These are phyloP conservation scores for Saturnispora serradocipensis DNA, from an alignment of 805 yeast species.

Conservation along the genomic window DNA sequence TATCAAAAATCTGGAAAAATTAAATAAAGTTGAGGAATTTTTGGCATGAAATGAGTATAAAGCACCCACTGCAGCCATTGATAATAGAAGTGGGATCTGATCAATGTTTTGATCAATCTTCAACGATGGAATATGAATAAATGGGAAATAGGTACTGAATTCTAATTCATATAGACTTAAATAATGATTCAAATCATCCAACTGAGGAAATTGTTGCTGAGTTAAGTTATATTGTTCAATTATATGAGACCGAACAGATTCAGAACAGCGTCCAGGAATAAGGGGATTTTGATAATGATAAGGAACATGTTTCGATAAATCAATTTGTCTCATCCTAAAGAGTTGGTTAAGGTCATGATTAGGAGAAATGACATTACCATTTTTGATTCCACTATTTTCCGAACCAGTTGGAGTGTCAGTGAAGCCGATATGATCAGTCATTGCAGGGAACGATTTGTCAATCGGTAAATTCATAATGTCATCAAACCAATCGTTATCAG, in stretches of 20 bases:
- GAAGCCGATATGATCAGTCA: slow-evolving; percentile 54
- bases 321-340: slow-evolving; percentile 59
- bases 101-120: slow-evolving; percentile 39
- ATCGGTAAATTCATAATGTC: slow-evolving; percentile 63
- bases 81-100: slow-evolving; percentile 56
- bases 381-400: slow-evolving; percentile 20
- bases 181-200: slow-evolving; percentile 69
- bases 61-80: slow-evolving; percentile 87
- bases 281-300: slow-evolving; percentile 23
- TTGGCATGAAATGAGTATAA: slow-evolving; percentile 72
- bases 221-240: slow-evolving; percentile 43
- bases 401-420: slow-evolving; percentile 29
- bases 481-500: slow-evolving; percentile 51
- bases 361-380: slow-evolving; percentile 7
- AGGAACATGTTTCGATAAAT: slow-evolving; percentile 44
- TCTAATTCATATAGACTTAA: slow-evolving; percentile 65
- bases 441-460: slow-evolving; percentile 45
- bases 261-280: slow-evolving; percentile 34
- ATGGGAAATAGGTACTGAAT: slow-evolving; percentile 76
- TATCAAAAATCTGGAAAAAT: slow-evolving; percentile 55
- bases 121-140: slow-evolving; percentile 64
- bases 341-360: slow-evolving; percentile 46
- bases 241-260: slow-evolving; percentile 45
- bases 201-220: slow-evolving; percentile 59
- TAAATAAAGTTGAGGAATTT: slow-evolving; percentile 63